phyloP scores from a whole-genome alignment of 371 early-diverging fungal species.

The Apophysomyces trapeziformis region DNA sequence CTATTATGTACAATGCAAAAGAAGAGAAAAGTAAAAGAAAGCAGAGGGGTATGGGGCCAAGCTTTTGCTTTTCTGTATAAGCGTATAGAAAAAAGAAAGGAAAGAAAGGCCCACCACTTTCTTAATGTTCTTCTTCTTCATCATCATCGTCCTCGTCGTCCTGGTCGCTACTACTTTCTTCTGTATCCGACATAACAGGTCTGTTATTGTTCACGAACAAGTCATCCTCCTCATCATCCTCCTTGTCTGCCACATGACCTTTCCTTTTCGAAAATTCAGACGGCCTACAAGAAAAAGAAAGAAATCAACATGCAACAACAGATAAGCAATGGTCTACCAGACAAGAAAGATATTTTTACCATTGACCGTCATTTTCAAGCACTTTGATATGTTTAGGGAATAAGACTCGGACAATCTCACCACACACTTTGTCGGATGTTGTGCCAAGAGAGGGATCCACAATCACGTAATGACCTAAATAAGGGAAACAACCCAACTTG shows the following conservation, averaged over 20 bases:
- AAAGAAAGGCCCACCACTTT: too few species aligned
- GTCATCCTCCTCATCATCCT: slow-evolving; percentile 54
- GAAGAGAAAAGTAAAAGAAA: too few species aligned
- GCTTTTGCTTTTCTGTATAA: slow-evolving; percentile 1
- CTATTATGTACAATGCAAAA: neutral
- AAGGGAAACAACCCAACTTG: too few species aligned
- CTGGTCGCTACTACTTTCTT: neutral
- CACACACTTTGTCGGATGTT: slow-evolving; percentile 71
- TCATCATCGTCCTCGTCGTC: slow-evolving; percentile 30
- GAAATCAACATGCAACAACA: neutral
- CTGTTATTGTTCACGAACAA: slow-evolving; percentile 74
- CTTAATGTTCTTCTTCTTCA: slow-evolving; percentile 17
- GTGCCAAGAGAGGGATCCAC: slow-evolving; percentile 64
- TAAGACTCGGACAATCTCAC: slow-evolving; percentile 78
- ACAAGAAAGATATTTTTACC: slow-evolving; percentile 47
- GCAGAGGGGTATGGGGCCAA: neutral
- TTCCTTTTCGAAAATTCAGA: slow-evolving; percentile 37
- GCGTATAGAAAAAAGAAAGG: neutral
- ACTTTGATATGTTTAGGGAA: slow-evolving; percentile 79
- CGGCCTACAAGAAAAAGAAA: slow-evolving; percentile 28
- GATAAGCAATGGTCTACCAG: neutral
- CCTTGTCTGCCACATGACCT: slow-evolving; percentile 25
- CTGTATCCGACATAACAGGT: slow-evolving; percentile 47
- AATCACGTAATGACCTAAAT: slow-evolving; percentile 68
- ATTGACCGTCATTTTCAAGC: slow-evolving; percentile 63